Conservation (phyloP, 164 flowering plant genomes). For the Nymphaea colorata region DNA sequence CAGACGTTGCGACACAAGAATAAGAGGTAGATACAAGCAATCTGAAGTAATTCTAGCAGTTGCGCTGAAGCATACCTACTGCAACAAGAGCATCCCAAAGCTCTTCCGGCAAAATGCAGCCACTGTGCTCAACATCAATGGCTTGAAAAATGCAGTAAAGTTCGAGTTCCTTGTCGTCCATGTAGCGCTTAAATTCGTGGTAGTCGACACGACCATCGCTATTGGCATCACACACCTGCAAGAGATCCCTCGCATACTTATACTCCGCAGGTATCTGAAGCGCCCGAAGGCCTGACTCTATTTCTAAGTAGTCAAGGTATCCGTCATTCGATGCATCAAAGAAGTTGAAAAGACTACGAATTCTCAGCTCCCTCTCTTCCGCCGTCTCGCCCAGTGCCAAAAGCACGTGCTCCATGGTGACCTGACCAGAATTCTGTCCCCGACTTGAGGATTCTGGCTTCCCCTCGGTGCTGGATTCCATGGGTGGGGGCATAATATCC, state of each 20-base stretch:
- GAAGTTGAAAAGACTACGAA: constrained; percentile 60
- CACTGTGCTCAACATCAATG: constrained; percentile 91
- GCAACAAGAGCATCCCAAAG: constrained; percentile 86
- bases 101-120: constrained; percentile 93
- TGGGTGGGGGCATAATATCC: constrained; percentile 13
- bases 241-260: constrained; percentile 78
- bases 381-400: constrained; percentile 65
- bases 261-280: constrained; percentile 76
- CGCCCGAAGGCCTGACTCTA: constrained; percentile 72
- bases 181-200: constrained; percentile 67
- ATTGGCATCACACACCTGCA: constrained; percentile 69
- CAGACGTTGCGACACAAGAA: no score
- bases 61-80: constrained; percentile 49
- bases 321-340: constrained; percentile 57
- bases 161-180: constrained; percentile 95
- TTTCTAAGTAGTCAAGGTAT: constrained; percentile 58
- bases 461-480: background rate
- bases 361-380: constrained; percentile 78
- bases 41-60: no score
- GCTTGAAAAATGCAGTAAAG: constrained; percentile 83
- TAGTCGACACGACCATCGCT: constrained; percentile 81
- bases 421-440: constrained; percentile 42
- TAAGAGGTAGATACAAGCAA: no score
- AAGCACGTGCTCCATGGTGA: constrained; percentile 77
- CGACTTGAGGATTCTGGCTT: background rate